Conservation (phyloP, 2,329 filamentous ascomycete species). For the Sporothrix protearum region DNA sequence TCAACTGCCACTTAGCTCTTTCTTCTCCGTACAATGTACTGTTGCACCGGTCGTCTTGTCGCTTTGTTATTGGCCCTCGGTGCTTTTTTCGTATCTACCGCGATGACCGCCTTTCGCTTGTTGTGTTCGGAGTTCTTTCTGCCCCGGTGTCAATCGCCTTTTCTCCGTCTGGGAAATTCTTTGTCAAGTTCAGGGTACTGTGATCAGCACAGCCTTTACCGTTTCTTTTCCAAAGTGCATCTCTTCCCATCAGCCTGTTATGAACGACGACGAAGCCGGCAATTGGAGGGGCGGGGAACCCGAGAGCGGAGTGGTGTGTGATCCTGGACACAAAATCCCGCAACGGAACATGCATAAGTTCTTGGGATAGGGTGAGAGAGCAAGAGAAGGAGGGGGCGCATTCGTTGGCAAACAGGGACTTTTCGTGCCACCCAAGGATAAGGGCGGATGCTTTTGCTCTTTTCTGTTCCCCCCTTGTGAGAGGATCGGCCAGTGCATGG, state of each 20-base stretch:
- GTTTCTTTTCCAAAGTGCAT: not conserved
- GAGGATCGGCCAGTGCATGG: not conserved
- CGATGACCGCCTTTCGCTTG: not conserved
- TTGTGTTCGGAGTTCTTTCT: not conserved
- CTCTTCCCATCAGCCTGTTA: not conserved
- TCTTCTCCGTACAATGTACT: not conserved
- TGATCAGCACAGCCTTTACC: not conserved
- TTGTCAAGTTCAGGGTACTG: not conserved
- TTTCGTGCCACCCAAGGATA: not conserved
- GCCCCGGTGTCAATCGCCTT: not conserved
- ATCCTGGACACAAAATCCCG: not conserved
- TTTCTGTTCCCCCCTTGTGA: not conserved
- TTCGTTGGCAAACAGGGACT: not conserved
- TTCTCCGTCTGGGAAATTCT: not conserved
- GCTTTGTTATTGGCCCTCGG: not conserved
- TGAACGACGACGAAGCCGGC: not conserved
- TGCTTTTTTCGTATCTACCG: not conserved
- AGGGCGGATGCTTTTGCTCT: not conserved
- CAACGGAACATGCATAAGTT: not conserved
- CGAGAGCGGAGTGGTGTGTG: not conserved
- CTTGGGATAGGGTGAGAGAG: not conserved
- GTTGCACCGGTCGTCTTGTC: not conserved
- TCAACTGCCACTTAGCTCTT: not conserved
- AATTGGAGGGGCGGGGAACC: not conserved
- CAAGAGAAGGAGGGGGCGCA: not conserved